Evolutionary conservation across 495 filamentous ascomycete genomes (phyloP), one percentile per base, ranked within the genome.

Genomic region (Hypoxylon fragiforme): DNA sequence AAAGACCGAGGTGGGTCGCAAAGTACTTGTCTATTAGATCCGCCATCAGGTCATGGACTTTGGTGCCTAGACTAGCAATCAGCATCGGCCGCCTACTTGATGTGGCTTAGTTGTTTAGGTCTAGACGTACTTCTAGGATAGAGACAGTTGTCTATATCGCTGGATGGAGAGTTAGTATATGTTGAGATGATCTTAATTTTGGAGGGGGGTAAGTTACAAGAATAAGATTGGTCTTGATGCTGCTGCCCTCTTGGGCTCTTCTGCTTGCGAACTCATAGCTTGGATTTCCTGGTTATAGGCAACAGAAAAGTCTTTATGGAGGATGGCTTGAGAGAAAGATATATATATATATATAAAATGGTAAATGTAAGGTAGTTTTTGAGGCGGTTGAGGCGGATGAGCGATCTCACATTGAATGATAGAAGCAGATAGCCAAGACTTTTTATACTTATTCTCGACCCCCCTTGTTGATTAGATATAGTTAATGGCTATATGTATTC

Each of bases 61-160:
- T 86, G 54, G 75, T 77, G 65, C 76, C 86, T 89, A 51, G 18
- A 19, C 11, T 31, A 21, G 22, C 8, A 14, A 42, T 65, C 39
- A 67, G 62, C 13, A 51, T 39, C n/a, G 18, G 11, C 15, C 7
- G 7, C 40, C 36, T 28, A 14, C 12, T 44, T 34, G 41, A 7
- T 21, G 8, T 16, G 36, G 20, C 9, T 42, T 24, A 18, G 24
- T 7, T 21, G 28, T 38, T 24, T 21, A 12, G 26, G 19, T 18
- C 41, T 28, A 40, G n/a, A 66, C 79, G 62, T 57, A 83, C 82
- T 85, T 65, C 80, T 85, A 1, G 84, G 81, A 55, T 88, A 88
- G 49, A 88, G 77, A 73, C 95, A 97, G 63, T 99, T 99, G 79
- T 99, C 95, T 67, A 99, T 97, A 64, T 99, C 95, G 40, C 76